Percentiles rank a stretch among this genome's conserved stretches.
phyloP scores from a whole-genome alignment of 2,329 filamentous ascomycete genomes.

The Albophoma yamanashiensis region DNA sequence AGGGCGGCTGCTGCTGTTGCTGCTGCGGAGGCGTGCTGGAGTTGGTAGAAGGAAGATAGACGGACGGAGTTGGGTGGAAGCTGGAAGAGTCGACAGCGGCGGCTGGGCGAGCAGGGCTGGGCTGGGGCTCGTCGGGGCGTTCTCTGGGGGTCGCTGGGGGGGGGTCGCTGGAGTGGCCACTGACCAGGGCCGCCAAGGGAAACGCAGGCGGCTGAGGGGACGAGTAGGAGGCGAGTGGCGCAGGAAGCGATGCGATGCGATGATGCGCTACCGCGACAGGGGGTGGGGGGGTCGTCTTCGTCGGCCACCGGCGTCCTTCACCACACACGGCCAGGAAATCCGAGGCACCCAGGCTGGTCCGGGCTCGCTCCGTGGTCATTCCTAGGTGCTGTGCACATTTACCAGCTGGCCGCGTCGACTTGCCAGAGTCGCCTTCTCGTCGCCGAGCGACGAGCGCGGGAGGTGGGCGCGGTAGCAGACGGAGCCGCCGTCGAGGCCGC shows the following conservation, averaged over 20 bases:
- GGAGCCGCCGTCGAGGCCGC: not conserved
- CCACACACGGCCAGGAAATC: not conserved
- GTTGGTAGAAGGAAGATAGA: not conserved
- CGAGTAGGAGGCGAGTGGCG: constrained; percentile 1
- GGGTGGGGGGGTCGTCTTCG: not conserved
- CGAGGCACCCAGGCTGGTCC: not conserved
- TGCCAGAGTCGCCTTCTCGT: not conserved
- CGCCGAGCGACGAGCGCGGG: not conserved
- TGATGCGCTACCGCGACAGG: not conserved
- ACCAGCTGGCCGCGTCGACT: not conserved
- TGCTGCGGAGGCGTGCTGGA: not conserved
- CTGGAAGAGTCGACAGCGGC: not conserved
- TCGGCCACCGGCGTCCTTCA: not conserved
- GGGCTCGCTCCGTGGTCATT: not conserved
- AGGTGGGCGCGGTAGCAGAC: not conserved
- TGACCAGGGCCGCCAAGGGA: not conserved
- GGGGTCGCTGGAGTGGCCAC: not conserved
- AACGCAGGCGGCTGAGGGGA: not conserved
- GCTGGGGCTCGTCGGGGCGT: not conserved
- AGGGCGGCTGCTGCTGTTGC: not conserved
- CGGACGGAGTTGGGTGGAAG: not conserved
- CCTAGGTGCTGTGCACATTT: not conserved
- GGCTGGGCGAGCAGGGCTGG: not conserved
- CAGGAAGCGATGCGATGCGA: constrained; percentile 1
- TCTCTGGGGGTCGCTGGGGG: not conserved